A percentile compares a stretch with the other conserved stretches of the same genome.
Evolutionary conservation across 345 rosid genomes (phyloP).

Genomic region (Microcos paniculata): DNA sequence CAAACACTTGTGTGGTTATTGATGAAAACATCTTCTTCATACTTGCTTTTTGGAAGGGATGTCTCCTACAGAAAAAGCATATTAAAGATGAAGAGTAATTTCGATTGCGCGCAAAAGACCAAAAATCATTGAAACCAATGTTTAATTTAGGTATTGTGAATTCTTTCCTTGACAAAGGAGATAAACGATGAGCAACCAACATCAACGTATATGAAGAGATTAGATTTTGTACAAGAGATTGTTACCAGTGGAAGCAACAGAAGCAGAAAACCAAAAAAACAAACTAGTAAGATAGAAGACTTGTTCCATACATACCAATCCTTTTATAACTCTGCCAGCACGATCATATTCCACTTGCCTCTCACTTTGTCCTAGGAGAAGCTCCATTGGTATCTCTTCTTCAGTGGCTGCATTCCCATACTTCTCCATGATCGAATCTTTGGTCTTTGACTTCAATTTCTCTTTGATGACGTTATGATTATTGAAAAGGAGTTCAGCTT

Average conservation of each 20-base stretch:
- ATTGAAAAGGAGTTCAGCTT: slow-evolving; percentile 61
- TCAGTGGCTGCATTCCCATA: slow-evolving; percentile 68
- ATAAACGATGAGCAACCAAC: background rate
- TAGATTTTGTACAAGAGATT: background rate
- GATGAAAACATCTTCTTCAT: slow-evolving; percentile 54
- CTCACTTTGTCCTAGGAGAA: slow-evolving; percentile 66
- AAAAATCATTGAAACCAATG: background rate
- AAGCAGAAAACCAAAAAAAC: background rate
- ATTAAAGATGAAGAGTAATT: background rate
- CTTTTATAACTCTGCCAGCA: slow-evolving; percentile 62
- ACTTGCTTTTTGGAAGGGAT: slow-evolving; percentile 58
- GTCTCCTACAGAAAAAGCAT: slow-evolving; percentile 38
- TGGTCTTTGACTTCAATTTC: slow-evolving; percentile 46
- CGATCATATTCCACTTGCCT: slow-evolving; percentile 71
- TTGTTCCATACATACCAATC: slow-evolving; percentile 41
- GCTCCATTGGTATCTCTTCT: slow-evolving; percentile 62
- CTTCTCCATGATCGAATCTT: slow-evolving; percentile 58
- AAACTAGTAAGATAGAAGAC: background rate
- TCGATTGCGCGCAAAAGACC: background rate
- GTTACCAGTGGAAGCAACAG: background rate
- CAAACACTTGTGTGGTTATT: slow-evolving; percentile 77
- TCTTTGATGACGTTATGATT: slow-evolving; percentile 49
- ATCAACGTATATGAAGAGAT: background rate
- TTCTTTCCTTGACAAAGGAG: background rate
- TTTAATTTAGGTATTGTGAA: background rate